phyloP scores from a whole-genome alignment of 2,329 filamentous ascomycete species.

The Westerdykella ornata region DNA sequence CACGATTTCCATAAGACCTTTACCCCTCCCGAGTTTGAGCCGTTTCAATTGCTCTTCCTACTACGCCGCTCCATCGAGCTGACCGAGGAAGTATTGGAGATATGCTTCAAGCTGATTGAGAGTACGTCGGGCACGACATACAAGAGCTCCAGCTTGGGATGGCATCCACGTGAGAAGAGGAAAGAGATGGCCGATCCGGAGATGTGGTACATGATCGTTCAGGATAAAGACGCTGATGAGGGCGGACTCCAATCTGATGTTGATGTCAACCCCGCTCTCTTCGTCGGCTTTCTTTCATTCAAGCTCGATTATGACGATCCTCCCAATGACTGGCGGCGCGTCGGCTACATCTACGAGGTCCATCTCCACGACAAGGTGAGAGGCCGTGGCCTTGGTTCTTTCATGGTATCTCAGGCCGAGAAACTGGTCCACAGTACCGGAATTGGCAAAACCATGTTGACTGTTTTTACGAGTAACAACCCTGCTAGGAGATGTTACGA shows the following conservation, averaged over 20 bases:
- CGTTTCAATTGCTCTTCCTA: too few relatives aligned
- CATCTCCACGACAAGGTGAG: constrained; percentile 56
- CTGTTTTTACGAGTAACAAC: constrained; percentile 60
- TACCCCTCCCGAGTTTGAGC: too few relatives aligned
- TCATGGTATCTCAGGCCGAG: constrained; percentile 54
- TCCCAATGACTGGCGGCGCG: constrained; percentile 40
- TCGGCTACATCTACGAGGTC: constrained; percentile 74
- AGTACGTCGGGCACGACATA: constrained; percentile 61
- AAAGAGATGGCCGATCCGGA: constrained; percentile 62
- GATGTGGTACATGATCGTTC: constrained; percentile 60
- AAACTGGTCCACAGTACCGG: constrained; percentile 49
- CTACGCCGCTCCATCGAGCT: constrained; percentile 26
- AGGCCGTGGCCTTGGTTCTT: constrained; percentile 55
- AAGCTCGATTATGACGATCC: constrained; percentile 62
- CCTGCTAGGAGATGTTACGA: constrained; percentile 56
- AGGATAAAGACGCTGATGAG: constrained; percentile 2
- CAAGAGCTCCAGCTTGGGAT: constrained; percentile 54
- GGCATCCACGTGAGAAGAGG: constrained; percentile 56
- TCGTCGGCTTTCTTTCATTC: constrained; percentile 50
- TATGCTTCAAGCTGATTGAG: constrained; percentile 53
- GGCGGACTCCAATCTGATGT: background rate
- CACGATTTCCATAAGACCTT: too few relatives aligned
- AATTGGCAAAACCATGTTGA: constrained; percentile 65
- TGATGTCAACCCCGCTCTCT: background rate
- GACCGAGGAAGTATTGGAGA: constrained; percentile 37